These are phyloP conservation scores for Letharia lupina DNA, from an alignment of 495 filamentous ascomycete genomes.

Conservation along the genomic window DNA sequence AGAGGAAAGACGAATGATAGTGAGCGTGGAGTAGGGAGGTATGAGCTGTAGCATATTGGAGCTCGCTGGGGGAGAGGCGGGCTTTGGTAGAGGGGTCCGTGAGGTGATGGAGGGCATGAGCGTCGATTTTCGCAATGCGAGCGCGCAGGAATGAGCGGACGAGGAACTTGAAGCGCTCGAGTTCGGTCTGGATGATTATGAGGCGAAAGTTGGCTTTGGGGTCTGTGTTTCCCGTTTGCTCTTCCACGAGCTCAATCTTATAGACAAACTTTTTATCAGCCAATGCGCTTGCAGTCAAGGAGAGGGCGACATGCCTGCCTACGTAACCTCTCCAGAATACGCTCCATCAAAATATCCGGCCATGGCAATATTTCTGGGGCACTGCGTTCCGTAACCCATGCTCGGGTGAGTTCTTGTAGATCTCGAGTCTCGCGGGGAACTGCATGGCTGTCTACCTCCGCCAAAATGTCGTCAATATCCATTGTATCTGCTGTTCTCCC, in stretches of 20 bases:
- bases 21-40: conserved; percentile 73
- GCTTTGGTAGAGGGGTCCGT: conserved; percentile 20
- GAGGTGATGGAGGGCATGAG: conserved; percentile 44
- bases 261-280: background rate
- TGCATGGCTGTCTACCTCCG: conserved; percentile 59
- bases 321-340: conserved; percentile 66
- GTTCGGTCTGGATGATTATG: conserved; percentile 93
- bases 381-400: conserved; percentile 85
- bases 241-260: conserved; percentile 40
- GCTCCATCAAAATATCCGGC: conserved; percentile 59
- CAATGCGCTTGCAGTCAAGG: background rate
- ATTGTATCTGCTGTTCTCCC: conserved; percentile 33
- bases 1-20: conserved; percentile 72
- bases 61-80: conserved; percentile 62
- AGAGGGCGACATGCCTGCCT: conserved; percentile 44
- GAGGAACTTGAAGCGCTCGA: conserved; percentile 86
- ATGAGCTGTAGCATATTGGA: conserved; percentile 70
- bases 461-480: conserved; percentile 88
- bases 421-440: conserved; percentile 57
- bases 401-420: conserved; percentile 79
- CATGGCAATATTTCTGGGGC: conserved; percentile 75
- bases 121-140: conserved; percentile 65
- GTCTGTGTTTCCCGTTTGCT: conserved; percentile 58
- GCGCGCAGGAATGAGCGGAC: conserved; percentile 75
- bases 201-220: conserved; percentile 83